Percentiles rank a stretch among this genome's conserved stretches.
Conservation (phyloP, 345 rosid species). For the Eucalyptus sp. region DNA sequence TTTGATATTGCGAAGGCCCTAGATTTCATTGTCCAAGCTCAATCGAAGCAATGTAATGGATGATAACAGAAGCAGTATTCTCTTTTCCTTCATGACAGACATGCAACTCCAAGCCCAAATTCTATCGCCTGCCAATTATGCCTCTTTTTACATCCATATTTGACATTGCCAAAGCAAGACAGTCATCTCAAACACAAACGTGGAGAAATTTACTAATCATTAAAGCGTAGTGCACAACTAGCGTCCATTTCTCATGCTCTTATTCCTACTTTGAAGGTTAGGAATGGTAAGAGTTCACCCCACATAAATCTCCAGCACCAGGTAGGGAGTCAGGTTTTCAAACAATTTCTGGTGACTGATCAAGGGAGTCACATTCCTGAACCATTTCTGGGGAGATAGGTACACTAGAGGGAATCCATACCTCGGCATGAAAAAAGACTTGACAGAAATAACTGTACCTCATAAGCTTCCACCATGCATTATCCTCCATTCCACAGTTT, state of each 20-base stretch:
- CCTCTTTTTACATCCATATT: not conserved
- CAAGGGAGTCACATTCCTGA: not conserved
- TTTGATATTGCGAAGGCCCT: not conserved
- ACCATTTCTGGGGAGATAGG: not conserved
- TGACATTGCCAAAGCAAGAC: not conserved
- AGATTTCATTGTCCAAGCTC: not conserved
- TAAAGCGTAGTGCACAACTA: not conserved
- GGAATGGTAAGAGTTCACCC: not conserved
- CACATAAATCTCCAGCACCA: not conserved
- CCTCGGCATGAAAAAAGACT: not conserved
- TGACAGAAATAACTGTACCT: not conserved
- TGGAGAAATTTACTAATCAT: not conserved
- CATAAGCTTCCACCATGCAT: not conserved
- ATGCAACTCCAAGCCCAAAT: not conserved
- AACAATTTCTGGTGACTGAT: not conserved
- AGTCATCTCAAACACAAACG: not conserved
- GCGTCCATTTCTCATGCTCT: not conserved
- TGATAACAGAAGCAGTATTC: not conserved
- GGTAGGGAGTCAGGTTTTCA: not conserved
- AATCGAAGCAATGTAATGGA: not conserved
- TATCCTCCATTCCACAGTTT: not conserved
- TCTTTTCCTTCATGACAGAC: not conserved
- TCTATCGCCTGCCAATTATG: not conserved
- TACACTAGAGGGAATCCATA: not conserved
- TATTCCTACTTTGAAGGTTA: not conserved